Conservation (phyloP, 2,329 filamentous ascomycete genomes). For the Zymoseptoria pseudotritici region DNA sequence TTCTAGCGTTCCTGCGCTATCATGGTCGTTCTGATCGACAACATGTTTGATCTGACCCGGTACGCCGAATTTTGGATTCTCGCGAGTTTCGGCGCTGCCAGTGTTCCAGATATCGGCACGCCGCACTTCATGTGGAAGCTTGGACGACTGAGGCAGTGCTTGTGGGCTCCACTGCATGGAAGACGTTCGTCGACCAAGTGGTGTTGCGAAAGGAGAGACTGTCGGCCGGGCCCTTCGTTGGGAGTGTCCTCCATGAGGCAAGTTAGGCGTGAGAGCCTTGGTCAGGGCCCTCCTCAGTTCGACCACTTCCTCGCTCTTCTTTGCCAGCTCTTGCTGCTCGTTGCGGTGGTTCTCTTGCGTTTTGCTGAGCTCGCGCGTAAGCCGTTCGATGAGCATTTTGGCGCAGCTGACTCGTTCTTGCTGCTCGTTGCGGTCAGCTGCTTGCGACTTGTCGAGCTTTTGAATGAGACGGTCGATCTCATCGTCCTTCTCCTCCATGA, state of each 20-base stretch:
- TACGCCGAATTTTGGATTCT: conserved; percentile 7
- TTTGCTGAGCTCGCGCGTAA: neutral
- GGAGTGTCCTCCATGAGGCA: neutral
- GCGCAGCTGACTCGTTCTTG: conserved; percentile 7
- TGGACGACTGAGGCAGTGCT: conserved; percentile 6
- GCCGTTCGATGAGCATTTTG: conserved; percentile 13
- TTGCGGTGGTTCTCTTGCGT: neutral
- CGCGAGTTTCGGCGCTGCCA: neutral
- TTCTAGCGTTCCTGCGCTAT: neutral
- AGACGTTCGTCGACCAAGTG: neutral
- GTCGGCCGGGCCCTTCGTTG: neutral
- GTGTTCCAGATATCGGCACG: conserved; percentile 9
- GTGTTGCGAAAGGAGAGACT: conserved; percentile 12
- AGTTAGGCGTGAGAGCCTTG: conserved; percentile 6
- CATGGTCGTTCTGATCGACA: neutral
- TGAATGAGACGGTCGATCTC: conserved; percentile 15
- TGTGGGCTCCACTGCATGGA: conserved; percentile 9
- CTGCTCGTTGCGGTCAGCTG: conserved; percentile 12
- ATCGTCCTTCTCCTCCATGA: conserved; percentile 17
- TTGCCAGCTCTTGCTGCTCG: neutral
- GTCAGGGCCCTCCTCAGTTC: conserved; percentile 10
- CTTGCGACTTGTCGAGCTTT: conserved; percentile 9
- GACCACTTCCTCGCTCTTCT: conserved; percentile 9
- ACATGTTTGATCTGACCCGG: neutral
- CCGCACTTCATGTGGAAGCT: conserved; percentile 8